Percentiles rank a stretch among this genome's conserved stretches.
phyloP scores from a whole-genome alignment of 2,329 filamentous ascomycete species.

The Fusarium sp. region DNA sequence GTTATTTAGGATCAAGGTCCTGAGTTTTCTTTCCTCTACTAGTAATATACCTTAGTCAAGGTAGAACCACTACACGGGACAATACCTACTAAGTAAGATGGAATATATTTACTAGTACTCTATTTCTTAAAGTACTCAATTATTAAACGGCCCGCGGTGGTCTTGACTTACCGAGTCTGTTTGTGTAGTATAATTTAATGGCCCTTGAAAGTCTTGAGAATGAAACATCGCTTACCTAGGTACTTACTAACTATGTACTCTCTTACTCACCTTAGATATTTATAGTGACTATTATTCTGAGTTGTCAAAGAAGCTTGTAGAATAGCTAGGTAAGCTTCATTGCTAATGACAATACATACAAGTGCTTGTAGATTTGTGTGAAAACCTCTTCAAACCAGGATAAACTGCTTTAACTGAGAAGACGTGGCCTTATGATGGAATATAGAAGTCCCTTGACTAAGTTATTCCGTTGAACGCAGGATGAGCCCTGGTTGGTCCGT shows the following conservation, averaged over 20 bases:
- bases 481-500: background rate
- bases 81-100: too few relatives aligned
- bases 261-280: background rate
- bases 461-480: background rate
- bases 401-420: background rate
- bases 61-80: background rate
- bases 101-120: background rate
- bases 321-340: background rate
- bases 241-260: too few relatives aligned
- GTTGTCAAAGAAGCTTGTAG: too few relatives aligned
- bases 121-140: accelerated
- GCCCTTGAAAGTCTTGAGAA: background rate
- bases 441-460: background rate
- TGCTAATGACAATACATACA: background rate
- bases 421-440: background rate
- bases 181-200: background rate
- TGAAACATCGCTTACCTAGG: too few relatives aligned
- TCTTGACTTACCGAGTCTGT: background rate
- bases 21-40: too few relatives aligned
- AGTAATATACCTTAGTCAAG: too few relatives aligned
- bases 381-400: background rate
- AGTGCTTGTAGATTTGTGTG: background rate
- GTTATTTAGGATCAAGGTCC: too few relatives aligned
- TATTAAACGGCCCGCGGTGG: accelerated
- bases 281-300: accelerated